Evolutionary conservation across 2,329 filamentous ascomycete species (phyloP).

Genomic region (Cladosporium sp.): DNA sequence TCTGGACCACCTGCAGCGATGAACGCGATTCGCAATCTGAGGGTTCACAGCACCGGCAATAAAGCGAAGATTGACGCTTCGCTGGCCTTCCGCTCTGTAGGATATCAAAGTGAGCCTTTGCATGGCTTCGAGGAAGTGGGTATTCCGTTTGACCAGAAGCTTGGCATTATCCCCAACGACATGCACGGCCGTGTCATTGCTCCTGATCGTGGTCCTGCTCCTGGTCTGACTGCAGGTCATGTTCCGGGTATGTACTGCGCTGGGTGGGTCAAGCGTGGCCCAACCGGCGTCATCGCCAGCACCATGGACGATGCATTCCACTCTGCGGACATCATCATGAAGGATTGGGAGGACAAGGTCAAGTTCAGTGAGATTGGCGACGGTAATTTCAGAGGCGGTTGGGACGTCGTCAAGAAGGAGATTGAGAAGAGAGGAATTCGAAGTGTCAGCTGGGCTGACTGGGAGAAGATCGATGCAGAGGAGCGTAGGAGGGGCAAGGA

Average conservation of each 20-base stretch:
- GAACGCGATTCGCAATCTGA: slow-evolving; percentile 26
- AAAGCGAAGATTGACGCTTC: slow-evolving; percentile 54
- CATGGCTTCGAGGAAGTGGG: slow-evolving; percentile 69
- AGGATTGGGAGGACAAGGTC: slow-evolving; percentile 62
- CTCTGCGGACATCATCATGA: slow-evolving; percentile 75
- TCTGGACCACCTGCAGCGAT: slow-evolving; percentile 16
- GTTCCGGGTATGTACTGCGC: slow-evolving; percentile 81
- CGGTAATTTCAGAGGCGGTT: slow-evolving; percentile 55
- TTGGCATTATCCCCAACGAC: slow-evolving; percentile 80
- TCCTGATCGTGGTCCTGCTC: slow-evolving; percentile 36
- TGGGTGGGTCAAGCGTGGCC: slow-evolving; percentile 93
- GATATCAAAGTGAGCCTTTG: slow-evolving; percentile 79
- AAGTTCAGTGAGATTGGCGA: slow-evolving; percentile 39
- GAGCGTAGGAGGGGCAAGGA: slow-evolving; percentile 64
- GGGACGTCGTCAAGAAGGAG: slow-evolving; percentile 69
- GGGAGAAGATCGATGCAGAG: slow-evolving; percentile 76
- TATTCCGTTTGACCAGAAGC: slow-evolving; percentile 70
- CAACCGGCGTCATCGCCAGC: slow-evolving; percentile 90
- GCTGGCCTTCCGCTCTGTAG: slow-evolving; percentile 87
- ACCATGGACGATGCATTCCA: slow-evolving; percentile 94
- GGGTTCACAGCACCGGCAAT: slow-evolving; percentile 28
- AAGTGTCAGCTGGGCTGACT: slow-evolving; percentile 77
- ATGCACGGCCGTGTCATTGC: slow-evolving; percentile 66
- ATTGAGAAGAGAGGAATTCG: slow-evolving; percentile 52
- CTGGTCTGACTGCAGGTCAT: slow-evolving; percentile 43